Conservation (phyloP, 257 asterid genomes). For the Nicotiana paniculata region DNA sequence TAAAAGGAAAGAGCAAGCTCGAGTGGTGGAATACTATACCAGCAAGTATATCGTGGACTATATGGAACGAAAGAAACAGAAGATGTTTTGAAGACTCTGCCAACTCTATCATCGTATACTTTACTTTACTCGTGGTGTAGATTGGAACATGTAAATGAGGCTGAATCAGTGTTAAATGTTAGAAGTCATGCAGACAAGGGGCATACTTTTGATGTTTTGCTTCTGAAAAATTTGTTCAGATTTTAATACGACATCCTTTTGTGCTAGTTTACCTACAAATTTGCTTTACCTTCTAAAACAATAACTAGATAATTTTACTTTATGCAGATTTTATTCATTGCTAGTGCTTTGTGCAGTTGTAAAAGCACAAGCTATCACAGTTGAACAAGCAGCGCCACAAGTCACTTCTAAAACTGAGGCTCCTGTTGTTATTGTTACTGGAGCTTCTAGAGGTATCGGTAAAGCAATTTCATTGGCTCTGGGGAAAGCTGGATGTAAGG, state of each 20-base stretch:
- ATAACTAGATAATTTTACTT: not conserved
- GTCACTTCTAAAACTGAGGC: conserved; percentile 54
- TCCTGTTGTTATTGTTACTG: conserved; percentile 84
- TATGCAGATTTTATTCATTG: not conserved
- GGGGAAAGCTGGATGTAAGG: conserved; percentile 98
- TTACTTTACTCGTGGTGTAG: not conserved
- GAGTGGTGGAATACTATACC: not conserved
- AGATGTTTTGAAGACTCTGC: not conserved
- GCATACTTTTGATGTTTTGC: not conserved
- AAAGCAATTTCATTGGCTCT: conserved; percentile 85
- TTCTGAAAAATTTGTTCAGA: not conserved
- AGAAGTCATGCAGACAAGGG: not conserved
- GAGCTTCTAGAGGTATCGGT: conserved; percentile 97
- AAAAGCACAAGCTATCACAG: conserved; percentile 63
- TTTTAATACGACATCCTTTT: not conserved
- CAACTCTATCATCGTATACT: not conserved
- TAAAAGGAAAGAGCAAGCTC: not conserved
- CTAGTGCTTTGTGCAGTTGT: conserved; percentile 36
- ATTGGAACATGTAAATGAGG: not conserved
- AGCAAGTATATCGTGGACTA: not conserved
- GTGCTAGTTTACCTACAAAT: not conserved
- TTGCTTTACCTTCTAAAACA: not conserved
- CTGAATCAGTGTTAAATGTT: not conserved
- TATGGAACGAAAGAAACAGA: not conserved
- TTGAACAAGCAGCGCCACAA: conserved; percentile 44